Base-by-base conservation (phyloP, 31 red algal genomes). In the Bonnemaisonia californica region DNA sequence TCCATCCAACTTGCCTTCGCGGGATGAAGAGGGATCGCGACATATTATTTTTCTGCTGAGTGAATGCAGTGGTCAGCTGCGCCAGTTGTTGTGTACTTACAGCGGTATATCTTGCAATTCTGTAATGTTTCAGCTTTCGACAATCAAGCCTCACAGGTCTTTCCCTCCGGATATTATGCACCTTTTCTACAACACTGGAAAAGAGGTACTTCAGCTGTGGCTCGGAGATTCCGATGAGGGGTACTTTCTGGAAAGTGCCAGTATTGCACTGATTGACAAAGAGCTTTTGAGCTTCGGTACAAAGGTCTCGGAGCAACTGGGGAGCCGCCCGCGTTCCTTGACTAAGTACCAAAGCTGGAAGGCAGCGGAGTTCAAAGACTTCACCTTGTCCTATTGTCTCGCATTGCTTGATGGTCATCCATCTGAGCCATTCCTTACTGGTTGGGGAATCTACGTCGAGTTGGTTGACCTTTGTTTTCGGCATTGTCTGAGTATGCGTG, bases 381-480 rank as follows among this genome's bases (percentile, higher is more conserved):
- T 77, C 35, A 60, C 21, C 35, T 19, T 62, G 8, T 35, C 22
- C 11, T 61, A 77, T n/a, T 69, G 35, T 69, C 51, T 67, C 2
- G 31, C 41, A 2, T 29, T 82, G 51, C 64, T 82, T 2, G 62
- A 82, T 70, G 63, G 63, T 23, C 64, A 82, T 39, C 41, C 71
- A 2, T 7, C 64, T 8, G 79, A 82, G 23, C 39, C 64, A 21
- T 51, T 31, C 40, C 31, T 59, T 18, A 41, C 64, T 3, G 63
- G 79, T 39, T 82, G 64, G 79, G 39, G 30, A 35, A 37, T 47
- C 29, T 51, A 58, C 57, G 79, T 82, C 33, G 63, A 82, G 63
- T 26, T 82, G 33, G 62, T 71, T 4, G 79, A 82, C 28, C 21
- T 71, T 21, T 71, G 39, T 28, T 82, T 31, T 30, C 63, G 54